phyloP scores from a whole-genome alignment of 2,329 filamentous ascomycete genomes.

The Neofusicoccum laricinum region DNA sequence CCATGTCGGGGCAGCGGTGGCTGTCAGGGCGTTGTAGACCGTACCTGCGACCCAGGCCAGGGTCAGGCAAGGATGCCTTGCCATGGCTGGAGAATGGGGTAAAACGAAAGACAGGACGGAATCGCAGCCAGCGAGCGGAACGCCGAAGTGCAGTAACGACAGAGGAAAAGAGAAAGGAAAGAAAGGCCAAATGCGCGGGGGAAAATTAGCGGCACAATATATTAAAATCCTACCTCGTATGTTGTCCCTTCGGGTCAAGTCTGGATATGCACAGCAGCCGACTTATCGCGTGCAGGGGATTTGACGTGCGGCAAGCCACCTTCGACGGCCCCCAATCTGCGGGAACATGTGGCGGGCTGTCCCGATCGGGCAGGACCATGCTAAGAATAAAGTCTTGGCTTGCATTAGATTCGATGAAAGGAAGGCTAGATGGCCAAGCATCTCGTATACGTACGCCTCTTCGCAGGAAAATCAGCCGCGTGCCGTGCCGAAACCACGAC shows the following conservation, averaged over 20 bases:
- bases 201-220: neutral
- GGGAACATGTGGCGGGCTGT: neutral
- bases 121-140: neutral
- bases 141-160: neutral
- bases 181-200: neutral
- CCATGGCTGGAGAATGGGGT: neutral
- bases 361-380: neutral
- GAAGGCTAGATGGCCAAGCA: neutral
- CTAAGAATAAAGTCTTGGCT: constrained; percentile 15
- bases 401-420: constrained; percentile 5
- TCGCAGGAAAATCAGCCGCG: neutral
- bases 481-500: neutral
- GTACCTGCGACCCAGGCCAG: neutral
- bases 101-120: neutral
- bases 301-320: neutral
- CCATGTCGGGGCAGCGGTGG: constrained; percentile 56
- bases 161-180: neutral
- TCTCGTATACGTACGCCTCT: neutral
- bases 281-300: constrained; percentile 2
- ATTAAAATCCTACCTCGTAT: constrained; percentile 5
- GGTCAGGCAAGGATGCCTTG: neutral
- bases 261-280: neutral
- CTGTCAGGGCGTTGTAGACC: neutral
- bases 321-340: neutral
- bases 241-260: neutral